A percentile compares a stretch with the other conserved stretches of the same genome.
Evolutionary conservation across 1,284 basidiomycete species (phyloP).

Genomic region (Schizopora paradoxa): DNA sequence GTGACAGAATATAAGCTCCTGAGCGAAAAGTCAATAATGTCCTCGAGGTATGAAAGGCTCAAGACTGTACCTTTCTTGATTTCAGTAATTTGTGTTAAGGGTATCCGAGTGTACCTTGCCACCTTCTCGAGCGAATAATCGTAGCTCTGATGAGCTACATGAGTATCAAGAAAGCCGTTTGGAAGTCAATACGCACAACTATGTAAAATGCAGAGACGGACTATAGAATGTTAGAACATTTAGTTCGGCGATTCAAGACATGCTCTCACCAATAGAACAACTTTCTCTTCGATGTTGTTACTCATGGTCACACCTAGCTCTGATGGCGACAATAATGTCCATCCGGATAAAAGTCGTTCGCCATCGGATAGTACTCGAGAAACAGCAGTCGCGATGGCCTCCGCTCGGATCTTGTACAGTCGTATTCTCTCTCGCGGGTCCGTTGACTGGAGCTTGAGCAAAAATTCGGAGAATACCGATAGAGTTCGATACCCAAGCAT

Average conservation of each 20-base stretch:
- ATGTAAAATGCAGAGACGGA: constrained; percentile 51
- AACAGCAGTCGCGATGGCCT: constrained; percentile 85
- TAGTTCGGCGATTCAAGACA: background rate
- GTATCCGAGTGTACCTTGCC: constrained; percentile 84
- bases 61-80: constrained; percentile 67
- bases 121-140: constrained; percentile 91
- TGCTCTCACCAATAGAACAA: constrained; percentile 72
- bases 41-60: background rate
- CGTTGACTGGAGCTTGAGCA: constrained; percentile 78
- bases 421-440: constrained; percentile 88
- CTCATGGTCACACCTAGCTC: constrained; percentile 68
- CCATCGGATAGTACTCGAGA: constrained; percentile 77
- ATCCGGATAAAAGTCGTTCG: constrained; percentile 78
- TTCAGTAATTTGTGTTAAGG: constrained; percentile 76
- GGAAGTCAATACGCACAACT: constrained; percentile 38
- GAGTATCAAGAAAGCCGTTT: background rate
- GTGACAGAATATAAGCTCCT: constrained; percentile 89
- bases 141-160: constrained; percentile 53
- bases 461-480: constrained; percentile 87
- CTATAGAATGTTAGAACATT: constrained; percentile 7
- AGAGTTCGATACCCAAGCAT: constrained; percentile 82
- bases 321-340: constrained; percentile 88
- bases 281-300: constrained; percentile 88
- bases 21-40: constrained; percentile 7
- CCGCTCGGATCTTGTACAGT: constrained; percentile 80